Percentiles rank a stretch among this genome's conserved stretches.
Evolutionary conservation across 148 eudicot genomes (phyloP).

Genomic region (Cornus florida): DNA sequence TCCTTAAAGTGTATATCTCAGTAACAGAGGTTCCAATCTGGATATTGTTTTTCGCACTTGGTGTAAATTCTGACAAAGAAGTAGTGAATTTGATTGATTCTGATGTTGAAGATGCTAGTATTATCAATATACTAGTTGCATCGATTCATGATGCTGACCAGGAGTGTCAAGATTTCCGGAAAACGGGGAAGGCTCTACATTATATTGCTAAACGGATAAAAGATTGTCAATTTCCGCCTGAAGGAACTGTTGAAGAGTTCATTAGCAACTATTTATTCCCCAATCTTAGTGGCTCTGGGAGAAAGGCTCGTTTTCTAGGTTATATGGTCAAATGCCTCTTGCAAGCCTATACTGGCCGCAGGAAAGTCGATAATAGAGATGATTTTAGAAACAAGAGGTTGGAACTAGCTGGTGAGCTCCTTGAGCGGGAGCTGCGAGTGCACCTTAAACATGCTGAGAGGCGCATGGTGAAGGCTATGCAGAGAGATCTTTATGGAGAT

Average conservation of each 20-base stretch:
- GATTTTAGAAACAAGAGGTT: constrained; percentile 91
- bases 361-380: constrained; percentile 83
- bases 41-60: constrained; percentile 86
- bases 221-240: constrained; percentile 66
- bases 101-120: constrained; percentile 48
- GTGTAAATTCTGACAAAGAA: constrained; percentile 72
- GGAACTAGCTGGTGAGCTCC: constrained; percentile 78
- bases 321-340: constrained; percentile 88
- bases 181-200: constrained; percentile 39
- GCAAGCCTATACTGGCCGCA: constrained; percentile 61
- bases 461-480: constrained; percentile 89
- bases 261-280: constrained; percentile 56
- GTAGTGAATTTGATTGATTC: constrained; percentile 70
- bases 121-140: constrained; percentile 69
- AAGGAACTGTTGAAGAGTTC: constrained; percentile 57
- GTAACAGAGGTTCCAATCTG: constrained; percentile 77
- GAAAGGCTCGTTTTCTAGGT: constrained; percentile 84
- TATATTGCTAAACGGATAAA: constrained; percentile 39
- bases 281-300: constrained; percentile 45
- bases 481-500: constrained; percentile 85
- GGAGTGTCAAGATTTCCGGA: constrained; percentile 60
- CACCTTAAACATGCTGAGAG: constrained; percentile 89
- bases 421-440: constrained; percentile 75
- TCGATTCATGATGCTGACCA: constrained; percentile 86
- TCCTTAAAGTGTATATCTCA: constrained; percentile 52